These are phyloP conservation scores for Pestalotiopsis sp. DNA, from an alignment of 2,329 filamentous ascomycete genomes.

Conservation along the genomic window DNA sequence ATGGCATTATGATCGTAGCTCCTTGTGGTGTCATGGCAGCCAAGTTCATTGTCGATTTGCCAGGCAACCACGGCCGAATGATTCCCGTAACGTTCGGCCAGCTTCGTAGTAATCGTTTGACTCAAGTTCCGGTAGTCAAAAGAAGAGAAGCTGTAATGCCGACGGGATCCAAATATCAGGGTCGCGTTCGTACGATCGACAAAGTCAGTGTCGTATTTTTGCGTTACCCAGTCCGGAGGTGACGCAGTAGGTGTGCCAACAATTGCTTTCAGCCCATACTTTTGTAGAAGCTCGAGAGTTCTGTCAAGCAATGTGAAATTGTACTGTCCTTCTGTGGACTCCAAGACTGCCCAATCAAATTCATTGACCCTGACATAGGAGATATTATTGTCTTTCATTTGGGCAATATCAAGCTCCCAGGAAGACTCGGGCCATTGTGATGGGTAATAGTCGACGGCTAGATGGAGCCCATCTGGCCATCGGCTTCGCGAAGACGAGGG, in stretches of 20 bases:
- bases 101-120: slow-evolving; percentile 20
- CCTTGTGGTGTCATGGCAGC: slow-evolving; percentile 20
- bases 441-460: slow-evolving; percentile 23
- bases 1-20: slow-evolving; percentile 21
- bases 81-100: slow-evolving; percentile 21
- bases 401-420: slow-evolving; percentile 21
- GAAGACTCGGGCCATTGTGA: slow-evolving; percentile 23
- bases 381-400: slow-evolving; percentile 21
- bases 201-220: slow-evolving; percentile 21
- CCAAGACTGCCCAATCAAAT: slow-evolving; percentile 23
- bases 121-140: slow-evolving; percentile 22
- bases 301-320: slow-evolving; percentile 22
- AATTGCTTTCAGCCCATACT: slow-evolving; percentile 22
- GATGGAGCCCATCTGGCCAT: slow-evolving; percentile 19
- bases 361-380: slow-evolving; percentile 23
- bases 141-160: slow-evolving; percentile 24
- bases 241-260: slow-evolving; percentile 22
- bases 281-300: slow-evolving; percentile 17
- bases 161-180: slow-evolving; percentile 20
- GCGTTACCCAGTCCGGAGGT: slow-evolving; percentile 19
- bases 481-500: slow-evolving; percentile 8
- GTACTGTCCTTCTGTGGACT: slow-evolving; percentile 19
- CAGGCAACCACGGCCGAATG: slow-evolving; percentile 18
- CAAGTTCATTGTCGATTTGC: slow-evolving; percentile 26
- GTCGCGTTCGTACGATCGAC: slow-evolving; percentile 24